Base-by-base conservation (phyloP, 306 rosid species). In the Spatholobus suberectus region DNA sequence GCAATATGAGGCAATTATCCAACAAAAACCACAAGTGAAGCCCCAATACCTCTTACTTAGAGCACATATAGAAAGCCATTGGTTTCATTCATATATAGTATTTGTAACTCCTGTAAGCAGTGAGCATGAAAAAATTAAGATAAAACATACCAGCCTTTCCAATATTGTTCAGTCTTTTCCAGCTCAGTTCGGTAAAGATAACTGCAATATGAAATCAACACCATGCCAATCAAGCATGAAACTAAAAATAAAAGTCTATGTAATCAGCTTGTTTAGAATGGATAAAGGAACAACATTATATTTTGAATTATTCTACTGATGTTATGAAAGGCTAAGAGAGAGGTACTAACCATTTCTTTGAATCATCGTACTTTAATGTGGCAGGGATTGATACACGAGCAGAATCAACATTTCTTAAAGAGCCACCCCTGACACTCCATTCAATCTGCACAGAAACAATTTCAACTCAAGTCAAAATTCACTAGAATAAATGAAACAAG, bases 311-410 rank as follows among this genome's bases (percentile, higher is more conserved):
- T 44, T 75, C 47, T 29, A 35, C 21, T 70, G 0, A 55, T 32
- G 40, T 58, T 43, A 68, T 46, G 12, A 26, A 66, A 81, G 74
- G 81, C 58, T 34, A 35, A 58, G 63, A 54, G 69, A 80, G 51
- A 79, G 55, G 40, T 66, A 82, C 91, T 29, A 29, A 96, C 98
- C 98, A 96, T 85, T 96, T 92, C 91, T 87, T 96, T 23, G 97
- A 88, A 78, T 96, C 97, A 44, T 94, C 93, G 69, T 89, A 96
- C 73, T 89, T 94, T 77, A 96, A 77, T 17, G 99, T 94, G 75
- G 95, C 3, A 47, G 98, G 99, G 76, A 96, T 37, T 57, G 99
- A 96, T 34, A 96, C 93, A 29, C 99, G 94, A 74, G 98, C 97
- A 90, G 97, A 94, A 71, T 96, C 95, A 38, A 90, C 34, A 70